These are phyloP conservation scores for Pyracantha coccinea DNA, from an alignment of 331 rosid genomes.

Conservation along the genomic window DNA sequence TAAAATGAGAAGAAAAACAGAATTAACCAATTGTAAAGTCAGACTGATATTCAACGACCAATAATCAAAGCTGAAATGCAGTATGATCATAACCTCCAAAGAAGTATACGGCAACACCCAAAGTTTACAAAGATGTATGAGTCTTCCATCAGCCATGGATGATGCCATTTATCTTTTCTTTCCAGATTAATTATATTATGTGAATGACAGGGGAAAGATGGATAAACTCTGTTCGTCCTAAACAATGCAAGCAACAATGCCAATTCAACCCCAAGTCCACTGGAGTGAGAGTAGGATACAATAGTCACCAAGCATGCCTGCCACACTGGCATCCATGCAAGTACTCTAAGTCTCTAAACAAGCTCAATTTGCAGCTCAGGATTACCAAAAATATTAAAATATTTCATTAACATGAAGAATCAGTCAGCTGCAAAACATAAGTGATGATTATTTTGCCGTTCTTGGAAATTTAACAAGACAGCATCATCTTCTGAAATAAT, in stretches of 20 bases:
- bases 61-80: not conserved
- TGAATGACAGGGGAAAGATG: not conserved
- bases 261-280: too few relatives aligned
- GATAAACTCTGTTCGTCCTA: too few relatives aligned
- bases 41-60: not conserved
- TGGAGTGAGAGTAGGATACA: too few relatives aligned
- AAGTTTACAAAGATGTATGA: not conserved
- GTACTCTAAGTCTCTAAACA: too few relatives aligned
- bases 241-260: too few relatives aligned
- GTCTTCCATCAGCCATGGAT: not conserved
- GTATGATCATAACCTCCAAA: not conserved
- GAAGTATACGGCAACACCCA: not conserved
- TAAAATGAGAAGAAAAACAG: slow-evolving; percentile 1
- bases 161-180: not conserved
- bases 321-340: too few relatives aligned
- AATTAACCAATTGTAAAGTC: not conserved
- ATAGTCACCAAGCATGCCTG: too few relatives aligned
- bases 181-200: not conserved
- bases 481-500: not conserved
- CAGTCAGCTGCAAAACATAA: too few relatives aligned
- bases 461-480: not conserved
- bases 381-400: too few relatives aligned
- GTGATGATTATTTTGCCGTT: too few relatives aligned
- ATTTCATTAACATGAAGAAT: too few relatives aligned
- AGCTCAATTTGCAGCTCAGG: too few relatives aligned